Evolutionary conservation across 2,329 filamentous ascomycete genomes (phyloP), one percentile per base, ranked within the genome.

Genomic region (Penicillium nordicum): DNA sequence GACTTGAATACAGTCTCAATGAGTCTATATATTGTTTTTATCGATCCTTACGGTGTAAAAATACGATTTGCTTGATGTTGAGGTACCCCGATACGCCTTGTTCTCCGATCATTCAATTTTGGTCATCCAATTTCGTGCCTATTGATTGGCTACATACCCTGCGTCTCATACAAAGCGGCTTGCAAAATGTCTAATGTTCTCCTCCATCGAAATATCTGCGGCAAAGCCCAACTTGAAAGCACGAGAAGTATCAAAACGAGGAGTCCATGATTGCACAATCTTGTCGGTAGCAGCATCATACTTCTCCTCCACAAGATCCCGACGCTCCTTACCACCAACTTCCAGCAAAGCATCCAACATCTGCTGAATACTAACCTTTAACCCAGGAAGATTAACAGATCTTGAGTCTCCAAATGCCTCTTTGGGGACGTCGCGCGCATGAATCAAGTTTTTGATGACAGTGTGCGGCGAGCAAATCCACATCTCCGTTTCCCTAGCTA

Each of bases 241-340:
- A 58, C 80, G 79, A 1, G 72, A 68, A 8, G 74, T 80, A 64
- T 85, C 82, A 63, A 85, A 81, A 53, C 80, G 79, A 57, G 80
- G 78, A 11, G 82, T 80, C 84, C 84, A 87, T 57, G 82, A 83
- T 61, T 82, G 77, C 68, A 87, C 70, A 56, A 87, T 84, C 61
- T 76, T 74, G 71, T 85, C 83, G 57, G 82, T 73, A 25, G 73
- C 79, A 30, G 77, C 76, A 63, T 84, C 79, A 56, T 77, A 79
- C 69, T 80, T 80, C 69, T 87, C 84, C 63, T 74, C 77, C 18
- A 87, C 71, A 14, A 82, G 71, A 52, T 71, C 71, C 63, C 85
- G 65, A 67, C 77, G 80, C 49, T 85, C 80, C 69, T 78, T 74
- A 1, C 84, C 84, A 10, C 81, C 84, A 43, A 83, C 75, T 62